Evolutionary conservation across 1,284 basidiomycete species (phyloP).

Genomic region (Mycosarcoma maydis): DNA sequence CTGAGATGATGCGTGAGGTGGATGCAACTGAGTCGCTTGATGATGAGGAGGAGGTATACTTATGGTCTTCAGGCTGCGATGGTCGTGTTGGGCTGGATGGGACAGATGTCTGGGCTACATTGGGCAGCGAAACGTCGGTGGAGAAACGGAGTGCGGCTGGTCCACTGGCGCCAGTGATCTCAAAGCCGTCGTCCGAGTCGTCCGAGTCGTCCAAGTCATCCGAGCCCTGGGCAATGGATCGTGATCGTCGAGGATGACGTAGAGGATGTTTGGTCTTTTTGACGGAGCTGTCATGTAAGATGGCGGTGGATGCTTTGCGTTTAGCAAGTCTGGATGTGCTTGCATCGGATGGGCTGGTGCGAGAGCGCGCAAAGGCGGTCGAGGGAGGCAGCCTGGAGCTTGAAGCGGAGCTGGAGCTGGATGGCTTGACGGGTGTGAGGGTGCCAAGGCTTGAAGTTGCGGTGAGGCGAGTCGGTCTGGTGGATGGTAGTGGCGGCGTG

Average conservation of each 20-base stretch:
- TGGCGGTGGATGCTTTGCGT: slow-evolving; percentile 16
- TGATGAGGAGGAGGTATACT: slow-evolving; percentile 5
- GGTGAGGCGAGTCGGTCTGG: background rate
- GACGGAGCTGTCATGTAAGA: too few species aligned
- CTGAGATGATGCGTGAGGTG: background rate
- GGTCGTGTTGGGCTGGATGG: too few species aligned
- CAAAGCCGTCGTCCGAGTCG: slow-evolving; percentile 20
- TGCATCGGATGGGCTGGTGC: background rate
- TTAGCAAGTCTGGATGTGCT: slow-evolving; percentile 1
- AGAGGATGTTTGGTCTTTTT: background rate
- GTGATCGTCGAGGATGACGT: background rate
- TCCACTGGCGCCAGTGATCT: slow-evolving; percentile 2
- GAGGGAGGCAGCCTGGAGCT: slow-evolving; percentile 7
- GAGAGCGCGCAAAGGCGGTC: slow-evolving; percentile 5
- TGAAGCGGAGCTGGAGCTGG: background rate
- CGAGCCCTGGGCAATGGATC: background rate
- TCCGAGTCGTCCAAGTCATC: background rate
- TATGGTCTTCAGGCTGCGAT: too few species aligned
- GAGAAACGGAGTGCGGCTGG: slow-evolving; percentile 3
- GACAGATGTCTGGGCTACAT: too few species aligned
- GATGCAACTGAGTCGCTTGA: slow-evolving; percentile 3
- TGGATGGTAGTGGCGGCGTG: background rate
- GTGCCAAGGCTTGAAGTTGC: background rate
- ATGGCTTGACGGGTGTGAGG: background rate
- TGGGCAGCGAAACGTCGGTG: too few species aligned